These are phyloP conservation scores for Podospora anserina DNA, from an alignment of 495 filamentous ascomycete genomes.

Conservation along the genomic window DNA sequence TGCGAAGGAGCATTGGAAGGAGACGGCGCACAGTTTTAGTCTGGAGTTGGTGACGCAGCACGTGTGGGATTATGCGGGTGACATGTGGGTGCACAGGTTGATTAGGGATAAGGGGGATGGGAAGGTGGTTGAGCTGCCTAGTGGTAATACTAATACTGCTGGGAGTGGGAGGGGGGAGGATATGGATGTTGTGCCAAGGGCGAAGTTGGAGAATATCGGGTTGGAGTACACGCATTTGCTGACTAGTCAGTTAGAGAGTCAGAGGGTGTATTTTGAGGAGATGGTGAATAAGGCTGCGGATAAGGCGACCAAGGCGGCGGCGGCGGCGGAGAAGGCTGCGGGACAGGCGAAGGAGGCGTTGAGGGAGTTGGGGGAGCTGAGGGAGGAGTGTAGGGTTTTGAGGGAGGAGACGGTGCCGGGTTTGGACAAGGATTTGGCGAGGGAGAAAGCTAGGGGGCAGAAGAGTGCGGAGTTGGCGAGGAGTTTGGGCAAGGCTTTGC, in stretches of 20 bases:
- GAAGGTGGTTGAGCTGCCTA: constrained; percentile 80
- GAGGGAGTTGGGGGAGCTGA: constrained; percentile 48
- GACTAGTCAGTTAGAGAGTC: constrained; percentile 84
- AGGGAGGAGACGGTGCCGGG: constrained; percentile 56
- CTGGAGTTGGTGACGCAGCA: constrained; percentile 90
- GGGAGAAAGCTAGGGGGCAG: constrained; percentile 62
- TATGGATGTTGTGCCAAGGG: constrained; percentile 74
- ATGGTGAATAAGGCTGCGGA: constrained; percentile 86
- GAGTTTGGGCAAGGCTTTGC: constrained; percentile 68
- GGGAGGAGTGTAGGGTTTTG: constrained; percentile 54
- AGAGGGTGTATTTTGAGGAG: constrained; percentile 91
- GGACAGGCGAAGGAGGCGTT: constrained; percentile 51
- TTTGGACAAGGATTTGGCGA: constrained; percentile 67
- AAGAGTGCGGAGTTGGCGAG: constrained; percentile 74
- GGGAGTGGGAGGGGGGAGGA: constrained; percentile 24
- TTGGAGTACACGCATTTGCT: constrained; percentile 93
- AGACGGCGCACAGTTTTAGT: constrained; percentile 82
- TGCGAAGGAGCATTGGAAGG: constrained; percentile 90
- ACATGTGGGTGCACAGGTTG: constrained; percentile 92
- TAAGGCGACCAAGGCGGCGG: constrained; percentile 74
- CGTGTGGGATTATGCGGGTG: constrained; percentile 95
- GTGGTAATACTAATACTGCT: constrained; percentile 1
- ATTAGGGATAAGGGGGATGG: constrained; percentile 89
- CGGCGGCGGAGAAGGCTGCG: constrained; percentile 61
- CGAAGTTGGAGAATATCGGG: constrained; percentile 89